Evolutionary conservation across 768 basidiomycete genomes (phyloP).

Genomic region (Dendrothele bispora): DNA sequence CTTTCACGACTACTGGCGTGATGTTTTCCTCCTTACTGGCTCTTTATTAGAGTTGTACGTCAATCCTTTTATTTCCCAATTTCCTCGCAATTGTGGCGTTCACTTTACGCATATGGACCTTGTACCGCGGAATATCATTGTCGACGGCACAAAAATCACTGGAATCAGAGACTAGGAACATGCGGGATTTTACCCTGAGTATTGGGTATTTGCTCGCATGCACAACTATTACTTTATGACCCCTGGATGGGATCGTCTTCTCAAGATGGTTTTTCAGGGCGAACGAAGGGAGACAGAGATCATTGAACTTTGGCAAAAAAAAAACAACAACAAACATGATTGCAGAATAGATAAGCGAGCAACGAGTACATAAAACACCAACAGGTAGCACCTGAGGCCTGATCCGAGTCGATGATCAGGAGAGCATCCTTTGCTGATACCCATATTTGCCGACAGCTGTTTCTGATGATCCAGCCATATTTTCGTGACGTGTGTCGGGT

Average conservation of each 20-base stretch:
- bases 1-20: constrained; percentile 19
- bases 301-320: too few relatives aligned
- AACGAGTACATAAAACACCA: too few relatives aligned
- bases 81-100: constrained; percentile 1
- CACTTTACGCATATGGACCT: constrained; percentile 10
- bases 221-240: not conserved
- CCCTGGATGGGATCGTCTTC: constrained; percentile 3
- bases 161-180: constrained; percentile 15
- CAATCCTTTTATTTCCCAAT: constrained; percentile 6
- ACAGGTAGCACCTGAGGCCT: too few relatives aligned
- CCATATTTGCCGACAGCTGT: too few relatives aligned
- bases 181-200: constrained; percentile 14
- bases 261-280: constrained; percentile 5
- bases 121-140: constrained; percentile 10
- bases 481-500: too few relatives aligned
- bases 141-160: constrained; percentile 11
- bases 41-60: constrained; percentile 15
- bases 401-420: too few relatives aligned
- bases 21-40: constrained; percentile 17
- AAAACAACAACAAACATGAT: too few relatives aligned
- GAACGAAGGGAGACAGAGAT: constrained; percentile 1
- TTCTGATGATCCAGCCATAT: too few relatives aligned
- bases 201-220: constrained; percentile 13
- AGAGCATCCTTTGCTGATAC: too few relatives aligned
- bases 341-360: too few relatives aligned